These are phyloP conservation scores for Eucalyptus guilfoylei DNA, from an alignment of 345 rosid species.

Conservation along the genomic window DNA sequence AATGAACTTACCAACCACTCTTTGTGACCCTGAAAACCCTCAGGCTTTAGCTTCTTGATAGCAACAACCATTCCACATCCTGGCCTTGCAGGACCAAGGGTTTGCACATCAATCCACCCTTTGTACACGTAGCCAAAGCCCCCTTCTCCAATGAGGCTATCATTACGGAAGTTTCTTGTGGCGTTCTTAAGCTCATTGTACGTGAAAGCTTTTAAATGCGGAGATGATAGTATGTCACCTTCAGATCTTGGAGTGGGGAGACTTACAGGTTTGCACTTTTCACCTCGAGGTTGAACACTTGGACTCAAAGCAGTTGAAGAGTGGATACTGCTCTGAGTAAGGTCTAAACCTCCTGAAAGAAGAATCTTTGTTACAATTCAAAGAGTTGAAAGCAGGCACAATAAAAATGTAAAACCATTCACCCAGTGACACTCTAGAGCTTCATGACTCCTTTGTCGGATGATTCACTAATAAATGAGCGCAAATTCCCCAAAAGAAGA, in stretches of 20 bases:
- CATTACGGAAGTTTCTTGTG: slow-evolving; percentile 51
- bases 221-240: slow-evolving; percentile 34
- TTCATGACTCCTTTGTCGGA: background rate
- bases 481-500: background rate
- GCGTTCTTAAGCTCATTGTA: slow-evolving; percentile 47
- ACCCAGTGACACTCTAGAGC: background rate
- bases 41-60: slow-evolving; percentile 61
- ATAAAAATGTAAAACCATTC: background rate
- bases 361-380: background rate
- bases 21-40: slow-evolving; percentile 76
- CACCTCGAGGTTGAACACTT: background rate
- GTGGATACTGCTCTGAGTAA: background rate
- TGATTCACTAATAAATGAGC: background rate
- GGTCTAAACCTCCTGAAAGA: background rate
- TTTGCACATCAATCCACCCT: slow-evolving; percentile 56
- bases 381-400: background rate
- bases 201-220: slow-evolving; percentile 42
- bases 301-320: slow-evolving; percentile 8
- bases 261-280: slow-evolving; percentile 1
- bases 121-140: slow-evolving; percentile 83
- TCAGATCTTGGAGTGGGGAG: slow-evolving; percentile 20
- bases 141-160: slow-evolving; percentile 74
- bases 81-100: slow-evolving; percentile 17
- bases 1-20: slow-evolving; percentile 69
- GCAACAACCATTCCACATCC: slow-evolving; percentile 48